Conservation (phyloP, 257 asterid genomes). For the Penstemon newberryi region DNA sequence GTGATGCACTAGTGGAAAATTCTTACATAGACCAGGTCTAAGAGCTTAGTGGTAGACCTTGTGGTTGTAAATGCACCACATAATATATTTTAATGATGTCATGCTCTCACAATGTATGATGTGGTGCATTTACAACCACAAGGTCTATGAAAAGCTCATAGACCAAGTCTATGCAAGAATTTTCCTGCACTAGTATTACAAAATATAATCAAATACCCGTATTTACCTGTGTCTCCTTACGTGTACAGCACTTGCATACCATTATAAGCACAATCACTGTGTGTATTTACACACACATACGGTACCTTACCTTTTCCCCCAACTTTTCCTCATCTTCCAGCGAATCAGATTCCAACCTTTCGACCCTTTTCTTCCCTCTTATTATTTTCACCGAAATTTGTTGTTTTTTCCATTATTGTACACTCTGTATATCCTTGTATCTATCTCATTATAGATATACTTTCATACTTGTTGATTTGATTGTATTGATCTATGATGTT, state of each 20-base stretch:
- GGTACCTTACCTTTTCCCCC: conserved; percentile 40
- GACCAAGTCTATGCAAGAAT: too few relatives aligned
- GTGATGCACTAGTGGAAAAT: too few relatives aligned
- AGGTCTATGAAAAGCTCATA: too few relatives aligned
- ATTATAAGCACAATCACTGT: conserved; percentile 23
- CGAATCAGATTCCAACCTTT: conserved; percentile 49
- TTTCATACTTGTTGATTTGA: conserved; percentile 8
- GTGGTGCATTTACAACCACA: too few relatives aligned
- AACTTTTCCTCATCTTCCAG: conserved; percentile 19
- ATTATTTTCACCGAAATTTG: conserved; percentile 17
- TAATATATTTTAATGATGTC: too few relatives aligned
- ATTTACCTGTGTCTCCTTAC: conserved; percentile 25
- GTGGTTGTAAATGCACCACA: too few relatives aligned
- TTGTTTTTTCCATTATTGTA: neutral
- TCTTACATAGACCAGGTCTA: too few relatives aligned
- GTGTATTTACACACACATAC: conserved; percentile 14
- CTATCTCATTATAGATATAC: neutral
- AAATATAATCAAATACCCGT: conserved; percentile 23
- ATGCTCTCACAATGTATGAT: too few relatives aligned
- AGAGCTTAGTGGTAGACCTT: too few relatives aligned
- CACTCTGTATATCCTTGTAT: neutral
- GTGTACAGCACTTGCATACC: conserved; percentile 26
- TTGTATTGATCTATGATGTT: conserved; percentile 31
- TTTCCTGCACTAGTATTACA: too few relatives aligned
- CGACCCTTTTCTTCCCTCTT: conserved; percentile 9